phyloP scores from a whole-genome alignment of 257 asterid genomes.

The Scutellaria minor region DNA sequence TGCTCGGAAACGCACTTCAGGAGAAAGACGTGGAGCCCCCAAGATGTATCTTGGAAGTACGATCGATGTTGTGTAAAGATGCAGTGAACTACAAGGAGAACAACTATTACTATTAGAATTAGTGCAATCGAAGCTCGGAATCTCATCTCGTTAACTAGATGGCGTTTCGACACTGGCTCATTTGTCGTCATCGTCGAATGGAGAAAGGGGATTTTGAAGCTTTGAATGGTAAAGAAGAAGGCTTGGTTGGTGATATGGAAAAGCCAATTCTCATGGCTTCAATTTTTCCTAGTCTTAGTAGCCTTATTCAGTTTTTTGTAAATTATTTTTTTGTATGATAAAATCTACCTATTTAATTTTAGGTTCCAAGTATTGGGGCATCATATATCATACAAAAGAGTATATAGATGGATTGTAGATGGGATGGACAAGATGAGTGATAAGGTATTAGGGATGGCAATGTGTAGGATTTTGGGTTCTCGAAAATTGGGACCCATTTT shows the following conservation, averaged over 20 bases:
- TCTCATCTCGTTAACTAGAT: neutral
- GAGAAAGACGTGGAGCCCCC: constrained; percentile 87
- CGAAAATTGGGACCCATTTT: no score
- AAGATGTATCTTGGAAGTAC: constrained; percentile 73
- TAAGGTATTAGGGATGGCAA: no score
- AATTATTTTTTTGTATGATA: neutral
- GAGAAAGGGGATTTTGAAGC: neutral
- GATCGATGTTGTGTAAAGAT: constrained; percentile 85
- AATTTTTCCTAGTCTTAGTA: neutral
- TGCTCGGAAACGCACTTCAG: constrained; percentile 76
- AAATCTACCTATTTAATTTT: neutral
- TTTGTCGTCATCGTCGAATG: neutral
- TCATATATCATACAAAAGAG: neutral
- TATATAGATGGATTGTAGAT: neutral
- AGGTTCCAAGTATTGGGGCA: neutral
- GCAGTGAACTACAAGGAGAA: constrained; percentile 63
- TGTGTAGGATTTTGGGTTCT: no score
- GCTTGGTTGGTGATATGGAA: neutral
- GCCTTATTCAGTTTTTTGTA: neutral
- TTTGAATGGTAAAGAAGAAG: neutral
- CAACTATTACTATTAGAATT: constrained; percentile 62
- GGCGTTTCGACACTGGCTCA: no score
- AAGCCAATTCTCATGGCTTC: constrained; percentile 44
- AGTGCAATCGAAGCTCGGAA: neutral
- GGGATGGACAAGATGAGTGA: neutral